Conservation (phyloP, 768 basidiomycete species). For the Naganishia antarctica region DNA sequence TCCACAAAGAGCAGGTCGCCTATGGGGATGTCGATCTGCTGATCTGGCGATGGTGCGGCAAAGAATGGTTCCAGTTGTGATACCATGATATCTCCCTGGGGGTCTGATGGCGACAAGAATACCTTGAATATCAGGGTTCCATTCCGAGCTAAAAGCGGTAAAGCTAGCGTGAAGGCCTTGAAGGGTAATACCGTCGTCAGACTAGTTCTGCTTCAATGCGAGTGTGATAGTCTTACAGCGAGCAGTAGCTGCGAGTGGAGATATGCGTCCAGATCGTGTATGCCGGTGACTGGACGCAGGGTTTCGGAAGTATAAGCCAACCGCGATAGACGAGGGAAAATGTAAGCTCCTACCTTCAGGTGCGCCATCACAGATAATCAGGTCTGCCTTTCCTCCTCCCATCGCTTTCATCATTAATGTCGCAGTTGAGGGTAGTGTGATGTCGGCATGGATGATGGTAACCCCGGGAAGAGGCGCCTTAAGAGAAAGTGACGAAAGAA, state of each 20-base stretch:
- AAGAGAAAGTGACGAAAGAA: neutral
- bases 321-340: neutral
- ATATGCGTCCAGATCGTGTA: constrained; percentile 54
- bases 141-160: constrained; percentile 50
- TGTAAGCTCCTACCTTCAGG: constrained; percentile 49
- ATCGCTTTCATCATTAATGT: constrained; percentile 50
- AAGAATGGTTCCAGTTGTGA: constrained; percentile 52
- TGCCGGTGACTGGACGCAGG: constrained; percentile 50
- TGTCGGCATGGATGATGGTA: constrained; percentile 52
- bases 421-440: constrained; percentile 51
- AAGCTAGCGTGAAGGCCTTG: constrained; percentile 51
- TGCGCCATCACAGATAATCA: constrained; percentile 54
- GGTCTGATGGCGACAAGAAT: constrained; percentile 50
- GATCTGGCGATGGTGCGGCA: constrained; percentile 31
- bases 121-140: constrained; percentile 53
- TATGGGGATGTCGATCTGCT: constrained; percentile 13
- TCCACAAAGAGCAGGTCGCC: constrained; percentile 1
- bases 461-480: constrained; percentile 52
- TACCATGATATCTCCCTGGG: constrained; percentile 46
- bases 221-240: constrained; percentile 41
- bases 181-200: neutral
- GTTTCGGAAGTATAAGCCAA: neutral
- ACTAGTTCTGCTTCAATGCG: too few species aligned
- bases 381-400: constrained; percentile 50
- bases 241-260: constrained; percentile 53